Percentiles rank a stretch among this genome's conserved stretches.
phyloP scores from a whole-genome alignment of 2,329 filamentous ascomycete genomes.

The Cyphellophora attinorum region DNA sequence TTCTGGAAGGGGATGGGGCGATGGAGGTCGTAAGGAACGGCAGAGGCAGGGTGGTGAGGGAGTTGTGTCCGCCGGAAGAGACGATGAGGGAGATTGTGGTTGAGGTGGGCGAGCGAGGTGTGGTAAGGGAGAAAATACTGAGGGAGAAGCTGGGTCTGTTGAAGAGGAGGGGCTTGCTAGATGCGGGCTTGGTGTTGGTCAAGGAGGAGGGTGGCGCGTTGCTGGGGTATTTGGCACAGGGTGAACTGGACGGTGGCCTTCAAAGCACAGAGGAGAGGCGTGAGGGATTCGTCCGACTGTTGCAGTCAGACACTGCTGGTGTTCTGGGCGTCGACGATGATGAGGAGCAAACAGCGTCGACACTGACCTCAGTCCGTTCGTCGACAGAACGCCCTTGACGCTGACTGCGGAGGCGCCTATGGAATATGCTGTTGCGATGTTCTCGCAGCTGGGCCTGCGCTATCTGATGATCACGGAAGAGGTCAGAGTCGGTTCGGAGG shows the following conservation, averaged over 20 bases:
- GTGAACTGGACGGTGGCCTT: constrained; percentile 45
- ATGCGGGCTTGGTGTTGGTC: constrained; percentile 49
- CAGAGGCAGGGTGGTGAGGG: constrained; percentile 24
- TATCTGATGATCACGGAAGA: constrained; percentile 43
- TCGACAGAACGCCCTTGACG: constrained; percentile 45
- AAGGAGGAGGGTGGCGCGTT: constrained; percentile 29
- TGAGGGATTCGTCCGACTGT: too few species aligned
- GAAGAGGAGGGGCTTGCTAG: constrained; percentile 42
- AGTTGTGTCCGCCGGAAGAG: constrained; percentile 41
- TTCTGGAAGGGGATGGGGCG: constrained; percentile 44
- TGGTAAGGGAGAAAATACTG: constrained; percentile 32
- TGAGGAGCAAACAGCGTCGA: constrained; percentile 42
- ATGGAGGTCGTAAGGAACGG: not conserved
- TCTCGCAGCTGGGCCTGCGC: constrained; percentile 44
- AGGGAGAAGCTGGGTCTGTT: constrained; percentile 38
- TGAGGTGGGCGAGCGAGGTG: constrained; percentile 33
- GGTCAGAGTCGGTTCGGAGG: too few species aligned
- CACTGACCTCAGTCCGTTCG: constrained; percentile 45
- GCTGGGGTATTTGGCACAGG: constrained; percentile 47
- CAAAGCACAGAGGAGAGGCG: too few species aligned
- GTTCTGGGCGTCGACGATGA: constrained; percentile 52
- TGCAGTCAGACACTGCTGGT: not conserved
- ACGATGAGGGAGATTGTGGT: constrained; percentile 51
- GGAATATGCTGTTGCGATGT: constrained; percentile 52
- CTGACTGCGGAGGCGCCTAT: constrained; percentile 44